Evolutionary conservation across 129 eudicot genomes (phyloP).

Genomic region (Chrysanthemum seticuspe): DNA sequence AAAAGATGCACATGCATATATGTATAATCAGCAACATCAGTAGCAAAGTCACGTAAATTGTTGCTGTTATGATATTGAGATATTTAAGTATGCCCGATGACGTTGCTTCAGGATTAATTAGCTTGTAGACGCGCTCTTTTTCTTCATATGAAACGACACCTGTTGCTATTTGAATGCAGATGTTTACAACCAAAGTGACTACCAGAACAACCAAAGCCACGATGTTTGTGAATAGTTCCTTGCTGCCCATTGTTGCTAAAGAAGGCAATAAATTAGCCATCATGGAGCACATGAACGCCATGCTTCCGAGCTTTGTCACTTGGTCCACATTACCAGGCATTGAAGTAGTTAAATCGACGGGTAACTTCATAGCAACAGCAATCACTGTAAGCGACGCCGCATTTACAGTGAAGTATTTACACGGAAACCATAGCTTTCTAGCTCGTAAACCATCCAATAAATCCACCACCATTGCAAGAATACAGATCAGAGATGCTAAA

Average conservation of each 20-base stretch:
- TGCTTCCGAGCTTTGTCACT: slow-evolving; percentile 30
- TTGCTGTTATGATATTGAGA: no score
- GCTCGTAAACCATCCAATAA: neutral
- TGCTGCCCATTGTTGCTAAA: slow-evolving; percentile 28
- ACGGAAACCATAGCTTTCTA: slow-evolving; percentile 36
- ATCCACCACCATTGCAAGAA: slow-evolving; percentile 20
- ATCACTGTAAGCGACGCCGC: slow-evolving; percentile 24
- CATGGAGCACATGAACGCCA: slow-evolving; percentile 22
- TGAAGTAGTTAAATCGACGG: slow-evolving; percentile 19
- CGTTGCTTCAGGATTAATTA: no score
- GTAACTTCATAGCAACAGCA: slow-evolving; percentile 33
- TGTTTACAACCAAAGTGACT: slow-evolving; percentile 35
- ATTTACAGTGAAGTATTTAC: slow-evolving; percentile 30
- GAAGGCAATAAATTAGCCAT: slow-evolving; percentile 38
- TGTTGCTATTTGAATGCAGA: slow-evolving; percentile 17
- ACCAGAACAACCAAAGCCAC: slow-evolving; percentile 30
- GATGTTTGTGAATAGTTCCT: slow-evolving; percentile 28
- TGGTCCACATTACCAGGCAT: slow-evolving; percentile 33
- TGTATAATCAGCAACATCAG: neutral
- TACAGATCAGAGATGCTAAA: neutral
- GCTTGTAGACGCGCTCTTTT: neutral
- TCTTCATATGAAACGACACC: neutral
- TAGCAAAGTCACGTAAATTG: no score
- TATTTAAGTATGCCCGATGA: no score
- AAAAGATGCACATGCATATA: slow-evolving; percentile 20